These are phyloP conservation scores for Canariomyces notabilis DNA, from an alignment of 2,329 filamentous ascomycete genomes.

Conservation along the genomic window DNA sequence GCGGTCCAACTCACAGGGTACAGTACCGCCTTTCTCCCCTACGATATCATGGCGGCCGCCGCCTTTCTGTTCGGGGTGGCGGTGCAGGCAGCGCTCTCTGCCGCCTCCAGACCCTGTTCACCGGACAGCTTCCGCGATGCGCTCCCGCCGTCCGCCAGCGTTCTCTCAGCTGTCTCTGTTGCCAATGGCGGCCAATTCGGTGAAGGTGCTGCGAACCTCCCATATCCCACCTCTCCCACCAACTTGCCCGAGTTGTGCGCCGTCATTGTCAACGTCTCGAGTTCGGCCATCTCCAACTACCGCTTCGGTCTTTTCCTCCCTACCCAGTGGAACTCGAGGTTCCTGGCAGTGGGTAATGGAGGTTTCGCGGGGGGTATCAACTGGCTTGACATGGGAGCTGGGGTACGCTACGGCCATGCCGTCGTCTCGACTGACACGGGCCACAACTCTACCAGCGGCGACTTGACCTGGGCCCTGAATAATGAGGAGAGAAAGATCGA, in stretches of 20 bases:
- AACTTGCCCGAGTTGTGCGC: conserved; percentile 35
- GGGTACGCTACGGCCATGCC: conserved; percentile 36
- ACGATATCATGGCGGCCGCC: too few species aligned
- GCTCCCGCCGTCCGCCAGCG: conserved; percentile 3
- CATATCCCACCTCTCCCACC: conserved; percentile 33
- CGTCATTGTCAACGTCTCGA: conserved; percentile 32
- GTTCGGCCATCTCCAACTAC: conserved; percentile 30
- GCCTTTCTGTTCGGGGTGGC: not conserved
- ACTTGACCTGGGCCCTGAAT: conserved; percentile 37
- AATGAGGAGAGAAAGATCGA: conserved; percentile 34
- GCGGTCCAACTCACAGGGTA: too few species aligned
- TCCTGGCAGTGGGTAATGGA: conserved; percentile 36
- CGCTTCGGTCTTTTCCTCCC: conserved; percentile 37
- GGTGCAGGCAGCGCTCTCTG: not conserved
- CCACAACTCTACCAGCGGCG: conserved; percentile 30
- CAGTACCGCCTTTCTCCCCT: too few species aligned
- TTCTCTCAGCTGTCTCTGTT: conserved; percentile 7
- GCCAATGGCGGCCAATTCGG: conserved; percentile 30
- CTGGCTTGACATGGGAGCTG: conserved; percentile 29
- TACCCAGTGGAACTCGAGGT: conserved; percentile 32
- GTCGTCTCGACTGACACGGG: conserved; percentile 40
- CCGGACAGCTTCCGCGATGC: conserved; percentile 1
- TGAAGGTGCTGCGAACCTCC: conserved; percentile 31
- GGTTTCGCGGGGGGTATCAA: conserved; percentile 35
- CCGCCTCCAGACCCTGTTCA: not conserved